Conservation (phyloP, 768 basidiomycete genomes). For the Pilatotrama ljubarskyi region DNA sequence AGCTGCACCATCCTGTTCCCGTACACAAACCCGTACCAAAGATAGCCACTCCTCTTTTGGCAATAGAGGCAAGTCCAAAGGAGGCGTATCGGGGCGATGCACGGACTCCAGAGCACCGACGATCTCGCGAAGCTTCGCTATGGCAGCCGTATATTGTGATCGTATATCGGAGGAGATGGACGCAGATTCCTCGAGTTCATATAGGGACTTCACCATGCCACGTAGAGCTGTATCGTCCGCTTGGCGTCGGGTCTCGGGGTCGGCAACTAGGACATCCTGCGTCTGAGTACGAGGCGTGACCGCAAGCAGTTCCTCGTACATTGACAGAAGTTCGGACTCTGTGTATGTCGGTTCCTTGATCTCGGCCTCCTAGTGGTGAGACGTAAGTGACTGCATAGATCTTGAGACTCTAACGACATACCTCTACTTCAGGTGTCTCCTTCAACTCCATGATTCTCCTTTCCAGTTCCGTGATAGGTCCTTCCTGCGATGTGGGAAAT, state of each 20-base stretch:
- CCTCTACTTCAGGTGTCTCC: constrained; percentile 9
- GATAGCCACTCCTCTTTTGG: constrained; percentile 16
- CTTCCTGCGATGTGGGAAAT: constrained; percentile 4
- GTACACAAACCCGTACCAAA: constrained; percentile 19
- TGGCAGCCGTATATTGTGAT: constrained; percentile 1
- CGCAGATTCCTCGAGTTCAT: constrained; percentile 17
- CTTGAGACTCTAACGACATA: not conserved
- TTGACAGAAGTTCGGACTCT: constrained; percentile 38
- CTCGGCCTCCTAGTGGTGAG: not conserved
- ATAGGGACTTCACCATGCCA: constrained; percentile 37
- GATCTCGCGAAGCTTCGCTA: constrained; percentile 18
- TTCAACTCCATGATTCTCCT: constrained; percentile 24
- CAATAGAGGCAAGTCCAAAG: not conserved
- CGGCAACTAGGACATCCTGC: constrained; percentile 7
- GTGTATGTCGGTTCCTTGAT: constrained; percentile 25
- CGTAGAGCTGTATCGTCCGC: constrained; percentile 32
- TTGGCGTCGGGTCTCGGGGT: not conserved
- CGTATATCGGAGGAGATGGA: constrained; percentile 4
- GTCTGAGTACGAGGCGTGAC: constrained; percentile 22
- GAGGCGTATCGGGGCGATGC: not conserved
- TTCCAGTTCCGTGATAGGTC: constrained; percentile 19
- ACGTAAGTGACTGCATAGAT: not conserved
- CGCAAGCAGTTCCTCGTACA: constrained; percentile 45
- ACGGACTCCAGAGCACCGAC: constrained; percentile 1
- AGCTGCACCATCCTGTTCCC: constrained; percentile 43